Evolutionary conservation across 768 basidiomycete genomes (phyloP).

Genomic region (Hemileccinum rubropunctum): DNA sequence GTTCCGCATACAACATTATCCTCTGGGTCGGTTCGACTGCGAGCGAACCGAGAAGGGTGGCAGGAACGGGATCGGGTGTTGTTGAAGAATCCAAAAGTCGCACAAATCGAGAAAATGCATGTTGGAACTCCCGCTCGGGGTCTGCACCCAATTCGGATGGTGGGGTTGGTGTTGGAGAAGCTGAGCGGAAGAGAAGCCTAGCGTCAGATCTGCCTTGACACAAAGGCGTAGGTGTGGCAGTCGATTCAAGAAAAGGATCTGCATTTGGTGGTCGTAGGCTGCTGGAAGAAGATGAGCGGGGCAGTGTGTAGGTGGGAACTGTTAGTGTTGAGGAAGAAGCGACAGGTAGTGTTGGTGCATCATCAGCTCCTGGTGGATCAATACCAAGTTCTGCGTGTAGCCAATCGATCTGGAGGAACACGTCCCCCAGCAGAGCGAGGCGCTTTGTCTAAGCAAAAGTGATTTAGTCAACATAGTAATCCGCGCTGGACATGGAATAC

Average conservation of each 20-base stretch:
- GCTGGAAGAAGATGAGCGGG: slow-evolving; percentile 45
- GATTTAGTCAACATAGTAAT: not conserved
- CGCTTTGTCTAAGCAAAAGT: slow-evolving; percentile 55
- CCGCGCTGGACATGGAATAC: not conserved
- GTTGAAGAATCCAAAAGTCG: slow-evolving; percentile 48
- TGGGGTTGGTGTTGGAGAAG: slow-evolving; percentile 13
- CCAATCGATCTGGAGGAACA: slow-evolving; percentile 78
- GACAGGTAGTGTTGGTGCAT: slow-evolving; percentile 30
- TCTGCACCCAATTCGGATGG: slow-evolving; percentile 13
- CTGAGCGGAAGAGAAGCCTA: slow-evolving; percentile 35
- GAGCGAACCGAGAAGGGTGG: slow-evolving; percentile 26
- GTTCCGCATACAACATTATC: slow-evolving; percentile 70
- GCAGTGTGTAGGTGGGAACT: slow-evolving; percentile 33
- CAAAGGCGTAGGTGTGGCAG: slow-evolving; percentile 47
- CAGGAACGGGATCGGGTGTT: slow-evolving; percentile 19
- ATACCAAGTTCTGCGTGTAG: slow-evolving; percentile 82
- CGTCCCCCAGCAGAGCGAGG: slow-evolving; percentile 55
- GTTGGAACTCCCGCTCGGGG: slow-evolving; percentile 43
- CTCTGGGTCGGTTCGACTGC: slow-evolving; percentile 75
- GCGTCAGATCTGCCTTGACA: slow-evolving; percentile 36
- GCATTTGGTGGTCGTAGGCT: slow-evolving; percentile 10
- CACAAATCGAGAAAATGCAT: slow-evolving; percentile 62
- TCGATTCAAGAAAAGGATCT: slow-evolving; percentile 29
- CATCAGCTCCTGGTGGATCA: slow-evolving; percentile 53
- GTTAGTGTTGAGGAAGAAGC: slow-evolving; percentile 41